A percentile compares a stretch with the other conserved stretches of the same genome.
phyloP scores from a whole-genome alignment of 495 filamentous ascomycete genomes.

The Tuber indicum region DNA sequence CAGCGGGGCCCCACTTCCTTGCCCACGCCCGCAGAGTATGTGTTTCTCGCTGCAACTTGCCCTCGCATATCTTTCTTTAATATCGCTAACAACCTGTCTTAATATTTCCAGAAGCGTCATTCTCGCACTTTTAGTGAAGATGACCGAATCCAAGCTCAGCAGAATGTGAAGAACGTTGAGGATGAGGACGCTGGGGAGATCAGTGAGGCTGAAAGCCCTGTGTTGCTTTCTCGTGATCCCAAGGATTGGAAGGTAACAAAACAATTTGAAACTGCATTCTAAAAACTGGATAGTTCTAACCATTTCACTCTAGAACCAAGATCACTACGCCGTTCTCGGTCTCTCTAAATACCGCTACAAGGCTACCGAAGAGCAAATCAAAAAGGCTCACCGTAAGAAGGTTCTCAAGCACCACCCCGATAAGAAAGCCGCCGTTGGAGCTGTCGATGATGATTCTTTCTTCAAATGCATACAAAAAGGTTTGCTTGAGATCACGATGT shows the following conservation, averaged over 20 bases:
- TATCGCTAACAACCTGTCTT: conserved; percentile 37
- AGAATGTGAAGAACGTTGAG: conserved; percentile 91
- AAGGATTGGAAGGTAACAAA: conserved; percentile 95
- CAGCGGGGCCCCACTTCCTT: conserved; percentile 94
- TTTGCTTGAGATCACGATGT: background rate
- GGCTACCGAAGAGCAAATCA: conserved; percentile 96
- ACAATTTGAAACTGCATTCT: background rate
- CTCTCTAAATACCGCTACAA: conserved; percentile 82
- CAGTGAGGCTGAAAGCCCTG: conserved; percentile 82
- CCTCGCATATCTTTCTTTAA: conserved; percentile 15
- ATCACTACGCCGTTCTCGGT: conserved; percentile 96
- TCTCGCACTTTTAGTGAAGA: conserved; percentile 97
- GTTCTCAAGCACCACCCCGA: conserved; percentile 97
- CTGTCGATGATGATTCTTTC: conserved; percentile 89
- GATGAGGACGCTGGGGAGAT: conserved; percentile 83
- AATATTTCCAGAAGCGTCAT: conserved; percentile 62
- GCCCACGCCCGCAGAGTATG: conserved; percentile 87
- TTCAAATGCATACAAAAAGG: conserved; percentile 99
- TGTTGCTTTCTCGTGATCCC: conserved; percentile 84
- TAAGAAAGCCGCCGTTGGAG: conserved; percentile 88
- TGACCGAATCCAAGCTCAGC: conserved; percentile 89
- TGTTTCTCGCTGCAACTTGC: conserved; percentile 8
- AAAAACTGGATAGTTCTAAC: conserved; percentile 38
- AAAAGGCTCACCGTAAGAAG: conserved; percentile 98
- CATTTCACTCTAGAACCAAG: conserved; percentile 60